A percentile compares a stretch with the other conserved stretches of the same genome.
These are phyloP conservation scores for Populus pruinosa DNA, from an alignment of 345 rosid genomes.

Conservation along the genomic window DNA sequence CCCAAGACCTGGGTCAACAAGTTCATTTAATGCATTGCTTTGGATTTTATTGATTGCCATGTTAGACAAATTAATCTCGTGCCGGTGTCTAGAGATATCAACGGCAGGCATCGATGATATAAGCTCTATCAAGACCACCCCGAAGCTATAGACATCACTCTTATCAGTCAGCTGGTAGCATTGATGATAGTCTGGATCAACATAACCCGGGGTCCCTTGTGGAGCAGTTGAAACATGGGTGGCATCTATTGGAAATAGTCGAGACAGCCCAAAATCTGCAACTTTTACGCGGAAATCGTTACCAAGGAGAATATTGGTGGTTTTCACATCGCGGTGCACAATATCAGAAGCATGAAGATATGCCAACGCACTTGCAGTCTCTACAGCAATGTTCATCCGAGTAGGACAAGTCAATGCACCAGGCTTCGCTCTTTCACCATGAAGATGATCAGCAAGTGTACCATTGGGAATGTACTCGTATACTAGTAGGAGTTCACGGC, in stretches of 20 bases:
- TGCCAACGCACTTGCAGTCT: constrained; percentile 69
- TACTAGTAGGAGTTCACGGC: constrained; percentile 73
- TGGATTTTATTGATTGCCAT: constrained; percentile 82
- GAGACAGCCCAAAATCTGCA: constrained; percentile 88
- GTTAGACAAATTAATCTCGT: constrained; percentile 72
- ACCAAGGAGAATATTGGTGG: constrained; percentile 85
- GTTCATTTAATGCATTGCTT: constrained; percentile 50
- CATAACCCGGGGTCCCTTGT: constrained; percentile 94
- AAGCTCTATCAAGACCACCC: constrained; percentile 59
- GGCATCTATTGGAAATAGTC: constrained; percentile 61
- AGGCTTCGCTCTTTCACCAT: constrained; percentile 58
- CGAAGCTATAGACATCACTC: constrained; percentile 88
- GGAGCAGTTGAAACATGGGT: constrained; percentile 92
- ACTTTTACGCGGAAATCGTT: constrained; percentile 73
- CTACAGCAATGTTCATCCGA: constrained; percentile 72
- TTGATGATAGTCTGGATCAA: constrained; percentile 86
- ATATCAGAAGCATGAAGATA: constrained; percentile 76
- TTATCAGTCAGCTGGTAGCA: constrained; percentile 79
- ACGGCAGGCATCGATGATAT: constrained; percentile 86
- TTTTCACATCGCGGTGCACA: constrained; percentile 86
- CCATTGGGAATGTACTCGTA: constrained; percentile 86
- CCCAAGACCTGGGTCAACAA: constrained; percentile 69
- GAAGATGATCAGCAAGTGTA: constrained; percentile 82
- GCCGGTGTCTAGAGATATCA: constrained; percentile 74
- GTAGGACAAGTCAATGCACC: constrained; percentile 61